These are phyloP conservation scores for Cyberlindnera euphorbiae DNA, from an alignment of 805 yeast species.

Conservation along the genomic window DNA sequence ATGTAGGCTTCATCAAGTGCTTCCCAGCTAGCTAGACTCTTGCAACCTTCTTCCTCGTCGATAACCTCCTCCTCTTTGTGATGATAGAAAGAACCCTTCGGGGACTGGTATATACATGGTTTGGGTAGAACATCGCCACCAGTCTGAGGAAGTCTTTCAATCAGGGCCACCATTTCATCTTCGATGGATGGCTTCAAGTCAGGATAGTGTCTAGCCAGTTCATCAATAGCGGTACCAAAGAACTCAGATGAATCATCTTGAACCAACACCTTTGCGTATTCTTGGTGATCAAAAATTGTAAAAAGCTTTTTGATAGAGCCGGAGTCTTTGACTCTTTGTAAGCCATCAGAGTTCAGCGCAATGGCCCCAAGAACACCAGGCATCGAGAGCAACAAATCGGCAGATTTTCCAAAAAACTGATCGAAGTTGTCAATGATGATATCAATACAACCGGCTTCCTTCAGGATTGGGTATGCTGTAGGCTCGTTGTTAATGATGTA, in stretches of 20 bases:
- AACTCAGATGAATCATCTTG: constrained; percentile 47
- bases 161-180: constrained; percentile 40
- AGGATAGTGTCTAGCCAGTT: constrained; percentile 79
- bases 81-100: constrained; percentile 36
- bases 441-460: constrained; percentile 72
- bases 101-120: constrained; percentile 40
- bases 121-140: constrained; percentile 34
- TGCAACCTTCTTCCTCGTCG: constrained; percentile 37
- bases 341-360: constrained; percentile 70
- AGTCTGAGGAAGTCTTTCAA: constrained; percentile 38
- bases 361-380: constrained; percentile 81
- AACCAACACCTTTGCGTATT: constrained; percentile 50
- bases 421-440: constrained; percentile 55
- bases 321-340: constrained; percentile 45
- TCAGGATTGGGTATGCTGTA: constrained; percentile 74
- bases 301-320: constrained; percentile 39
- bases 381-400: constrained; percentile 53
- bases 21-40: constrained; percentile 50
- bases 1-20: constrained; percentile 38
- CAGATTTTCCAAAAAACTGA: constrained; percentile 50
- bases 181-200: constrained; percentile 57
- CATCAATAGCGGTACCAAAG: constrained; percentile 71
- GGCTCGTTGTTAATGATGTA: constrained; percentile 86
- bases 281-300: constrained; percentile 45
- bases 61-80: constrained; percentile 36